phyloP scores from a whole-genome alignment of 495 filamentous ascomycete species.

The Tuber umbilicatum region DNA sequence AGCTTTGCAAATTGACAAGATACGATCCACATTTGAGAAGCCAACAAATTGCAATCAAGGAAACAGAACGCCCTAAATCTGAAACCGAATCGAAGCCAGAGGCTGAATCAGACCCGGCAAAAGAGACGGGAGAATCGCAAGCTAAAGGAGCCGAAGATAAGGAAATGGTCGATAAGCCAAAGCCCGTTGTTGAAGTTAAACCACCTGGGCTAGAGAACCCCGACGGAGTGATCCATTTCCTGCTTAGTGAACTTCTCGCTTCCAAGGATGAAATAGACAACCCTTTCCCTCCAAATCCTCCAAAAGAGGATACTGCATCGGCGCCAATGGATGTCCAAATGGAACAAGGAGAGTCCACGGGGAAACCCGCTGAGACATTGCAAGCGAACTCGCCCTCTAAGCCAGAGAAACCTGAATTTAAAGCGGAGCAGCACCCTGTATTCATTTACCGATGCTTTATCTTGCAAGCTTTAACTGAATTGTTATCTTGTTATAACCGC shows the following conservation, averaged over 20 bases:
- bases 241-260: constrained; percentile 86
- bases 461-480: constrained; percentile 83
- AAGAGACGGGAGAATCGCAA: constrained; percentile 42
- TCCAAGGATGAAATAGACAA: constrained; percentile 56
- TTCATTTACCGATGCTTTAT: constrained; percentile 96
- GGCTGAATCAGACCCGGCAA: constrained; percentile 35
- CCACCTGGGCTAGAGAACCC: constrained; percentile 83
- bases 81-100: constrained; percentile 37
- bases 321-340: constrained; percentile 43
- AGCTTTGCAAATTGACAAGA: constrained; percentile 64
- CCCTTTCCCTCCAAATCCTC: constrained; percentile 10
- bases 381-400: constrained; percentile 47
- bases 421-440: constrained; percentile 86
- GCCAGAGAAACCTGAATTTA: constrained; percentile 69
- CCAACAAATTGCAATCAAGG: constrained; percentile 57
- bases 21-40: constrained; percentile 50
- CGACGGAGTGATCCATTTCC: constrained; percentile 91
- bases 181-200: constrained; percentile 61
- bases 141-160: constrained; percentile 48
- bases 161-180: constrained; percentile 55
- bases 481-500: constrained; percentile 87
- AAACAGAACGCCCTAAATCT: constrained; percentile 43
- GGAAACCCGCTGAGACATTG: constrained; percentile 24
- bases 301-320: constrained; percentile 21
- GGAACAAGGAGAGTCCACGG: constrained; percentile 25